Percentiles rank a stretch among this genome's conserved stretches.
Evolutionary conservation across 768 basidiomycete genomes (phyloP).

Genomic region (Rhizopogon salebrosus): DNA sequence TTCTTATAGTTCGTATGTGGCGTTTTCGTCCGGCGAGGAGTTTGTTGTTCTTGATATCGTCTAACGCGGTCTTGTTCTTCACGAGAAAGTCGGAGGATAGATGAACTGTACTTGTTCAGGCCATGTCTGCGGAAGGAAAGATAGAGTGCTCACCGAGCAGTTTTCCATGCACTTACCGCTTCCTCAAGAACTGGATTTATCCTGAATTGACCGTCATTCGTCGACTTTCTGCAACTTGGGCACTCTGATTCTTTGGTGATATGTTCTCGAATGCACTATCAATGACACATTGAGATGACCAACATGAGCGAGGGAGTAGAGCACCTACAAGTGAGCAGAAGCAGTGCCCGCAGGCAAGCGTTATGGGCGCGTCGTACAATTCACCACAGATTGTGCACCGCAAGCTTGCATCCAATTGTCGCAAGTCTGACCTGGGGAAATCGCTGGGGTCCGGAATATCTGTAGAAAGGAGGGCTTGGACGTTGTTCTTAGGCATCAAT

Average conservation of each 20-base stretch:
- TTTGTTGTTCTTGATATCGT: constrained; percentile 7
- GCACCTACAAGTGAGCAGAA: constrained; percentile 70
- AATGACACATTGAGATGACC: constrained; percentile 4
- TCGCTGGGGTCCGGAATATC: constrained; percentile 63
- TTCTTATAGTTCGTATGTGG: constrained; percentile 27
- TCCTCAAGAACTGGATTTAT: constrained; percentile 70
- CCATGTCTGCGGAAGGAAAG: not conserved
- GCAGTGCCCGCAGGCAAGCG: constrained; percentile 71
- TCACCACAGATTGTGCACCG: constrained; percentile 78
- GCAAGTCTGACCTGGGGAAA: constrained; percentile 59
- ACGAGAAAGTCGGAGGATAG: constrained; percentile 37
- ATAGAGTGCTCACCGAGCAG: constrained; percentile 47
- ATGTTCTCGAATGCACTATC: constrained; percentile 65
- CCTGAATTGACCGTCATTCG: constrained; percentile 59
- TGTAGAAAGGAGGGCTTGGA: constrained; percentile 24
- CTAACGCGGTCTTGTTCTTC: constrained; percentile 20
- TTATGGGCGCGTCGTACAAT: constrained; percentile 67
- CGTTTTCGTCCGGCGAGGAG: constrained; percentile 13
- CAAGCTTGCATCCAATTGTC: constrained; percentile 56
- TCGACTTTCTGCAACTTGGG: constrained; percentile 59
- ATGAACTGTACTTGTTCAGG: constrained; percentile 29
- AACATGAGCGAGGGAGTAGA: not conserved
- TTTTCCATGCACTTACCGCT: constrained; percentile 64
- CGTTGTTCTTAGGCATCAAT: constrained; percentile 23
- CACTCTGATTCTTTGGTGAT: constrained; percentile 61